Evolutionary conservation across 305 asterid genomes (phyloP).

Genomic region (Fraxinus floribunda): DNA sequence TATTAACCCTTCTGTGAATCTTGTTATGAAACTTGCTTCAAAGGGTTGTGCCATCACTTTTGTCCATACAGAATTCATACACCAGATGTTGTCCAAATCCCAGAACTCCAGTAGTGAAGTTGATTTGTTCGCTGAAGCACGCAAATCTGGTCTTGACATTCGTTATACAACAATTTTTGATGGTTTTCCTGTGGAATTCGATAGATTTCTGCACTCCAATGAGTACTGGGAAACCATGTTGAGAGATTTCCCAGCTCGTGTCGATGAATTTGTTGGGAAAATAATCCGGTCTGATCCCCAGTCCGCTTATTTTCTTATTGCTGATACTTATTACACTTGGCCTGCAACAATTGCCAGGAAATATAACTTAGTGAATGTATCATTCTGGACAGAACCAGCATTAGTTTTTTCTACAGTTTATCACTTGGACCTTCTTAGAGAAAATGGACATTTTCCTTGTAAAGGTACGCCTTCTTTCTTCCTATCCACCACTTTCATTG

Average conservation of each 20-base stretch:
- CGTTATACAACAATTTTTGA: slow-evolving; percentile 40
- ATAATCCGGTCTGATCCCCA: slow-evolving; percentile 17
- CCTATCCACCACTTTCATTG: background rate
- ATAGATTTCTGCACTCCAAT: slow-evolving; percentile 34
- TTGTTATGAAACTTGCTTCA: slow-evolving; percentile 38
- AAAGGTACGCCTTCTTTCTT: slow-evolving; percentile 25
- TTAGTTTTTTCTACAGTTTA: slow-evolving; percentile 33
- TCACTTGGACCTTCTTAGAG: slow-evolving; percentile 39
- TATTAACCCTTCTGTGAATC: slow-evolving; percentile 29
- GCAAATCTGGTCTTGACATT: slow-evolving; percentile 46
- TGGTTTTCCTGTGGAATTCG: slow-evolving; percentile 44
- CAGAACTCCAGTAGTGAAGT: slow-evolving; percentile 12
- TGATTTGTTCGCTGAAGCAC: slow-evolving; percentile 33
- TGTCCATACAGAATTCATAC: slow-evolving; percentile 42
- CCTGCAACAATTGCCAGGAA: slow-evolving; percentile 34
- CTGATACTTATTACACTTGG: slow-evolving; percentile 39
- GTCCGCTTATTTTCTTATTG: slow-evolving; percentile 28
- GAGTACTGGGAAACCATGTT: slow-evolving; percentile 36
- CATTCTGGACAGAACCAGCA: slow-evolving; percentile 53
- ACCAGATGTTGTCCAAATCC: slow-evolving; percentile 35
- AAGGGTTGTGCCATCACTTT: slow-evolving; percentile 36
- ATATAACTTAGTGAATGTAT: slow-evolving; percentile 38
- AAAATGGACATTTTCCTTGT: slow-evolving; percentile 33
- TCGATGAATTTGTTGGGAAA: slow-evolving; percentile 40
- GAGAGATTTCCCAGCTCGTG: slow-evolving; percentile 35